phyloP scores from a whole-genome alignment of 1,139 yeast genomes.

The Tardiomyces blankii region DNA sequence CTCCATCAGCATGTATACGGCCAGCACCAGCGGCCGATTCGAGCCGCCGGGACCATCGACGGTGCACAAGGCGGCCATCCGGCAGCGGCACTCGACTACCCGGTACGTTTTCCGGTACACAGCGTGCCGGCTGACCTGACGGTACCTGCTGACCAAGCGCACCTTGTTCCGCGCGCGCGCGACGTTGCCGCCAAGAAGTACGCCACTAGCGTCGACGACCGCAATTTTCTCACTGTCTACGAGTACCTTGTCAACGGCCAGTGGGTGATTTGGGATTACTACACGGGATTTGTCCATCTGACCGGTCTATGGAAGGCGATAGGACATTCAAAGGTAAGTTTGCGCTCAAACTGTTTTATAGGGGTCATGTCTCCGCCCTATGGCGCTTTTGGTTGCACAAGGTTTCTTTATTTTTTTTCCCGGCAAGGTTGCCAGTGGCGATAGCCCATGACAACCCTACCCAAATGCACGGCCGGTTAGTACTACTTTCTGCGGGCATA shows the following conservation, averaged over 20 bases:
- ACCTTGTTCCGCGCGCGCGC: constrained; percentile 22
- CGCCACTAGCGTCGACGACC: constrained; percentile 62
- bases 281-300: constrained; percentile 78
- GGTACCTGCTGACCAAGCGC: constrained; percentile 24
- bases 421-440: too few species aligned
- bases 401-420: too few species aligned
- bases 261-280: constrained; percentile 82
- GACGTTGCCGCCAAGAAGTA: constrained; percentile 45
- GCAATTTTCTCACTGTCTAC: constrained; percentile 61
- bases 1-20: too few species aligned
- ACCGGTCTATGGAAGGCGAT: constrained; percentile 89
- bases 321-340: constrained; percentile 39
- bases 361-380: too few species aligned
- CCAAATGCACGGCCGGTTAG: too few species aligned
- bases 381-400: too few species aligned
- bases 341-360: too few species aligned
- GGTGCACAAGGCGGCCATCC: too few species aligned
- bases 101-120: constrained; percentile 19
- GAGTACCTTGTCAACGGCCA: constrained; percentile 54
- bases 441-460: too few species aligned
- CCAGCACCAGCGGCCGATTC: too few species aligned
- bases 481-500: too few species aligned
- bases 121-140: constrained; percentile 10
- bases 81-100: constrained; percentile 6
- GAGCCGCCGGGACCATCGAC: too few species aligned